Evolutionary conservation across 805 yeast species (phyloP).

Genomic region (Candida jianshihensis): DNA sequence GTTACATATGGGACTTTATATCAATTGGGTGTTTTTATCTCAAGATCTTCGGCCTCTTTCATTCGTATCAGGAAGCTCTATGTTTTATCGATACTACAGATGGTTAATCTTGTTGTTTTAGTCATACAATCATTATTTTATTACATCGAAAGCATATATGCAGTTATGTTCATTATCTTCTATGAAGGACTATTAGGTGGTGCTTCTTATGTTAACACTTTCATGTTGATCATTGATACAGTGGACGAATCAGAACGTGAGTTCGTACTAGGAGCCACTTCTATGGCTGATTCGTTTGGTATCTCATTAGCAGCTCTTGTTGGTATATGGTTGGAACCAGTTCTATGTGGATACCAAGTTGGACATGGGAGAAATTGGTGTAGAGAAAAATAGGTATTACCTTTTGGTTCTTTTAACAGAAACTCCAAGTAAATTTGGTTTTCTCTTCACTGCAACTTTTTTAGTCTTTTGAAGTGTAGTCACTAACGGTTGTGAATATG

Average conservation of each 20-base stretch:
- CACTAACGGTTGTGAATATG: conserved; percentile 12
- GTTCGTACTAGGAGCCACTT: conserved; percentile 77
- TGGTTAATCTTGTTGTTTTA: conserved; percentile 51
- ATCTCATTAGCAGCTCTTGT: conserved; percentile 73
- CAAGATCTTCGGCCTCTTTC: conserved; percentile 74
- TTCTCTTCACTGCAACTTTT: conserved; percentile 12
- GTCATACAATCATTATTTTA: conserved; percentile 58
- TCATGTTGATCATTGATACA: conserved; percentile 63
- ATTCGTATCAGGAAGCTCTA: conserved; percentile 54
- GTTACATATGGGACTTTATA: conserved; percentile 87
- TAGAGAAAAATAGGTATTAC: conserved; percentile 25
- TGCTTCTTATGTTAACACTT: conserved; percentile 83
- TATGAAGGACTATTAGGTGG: conserved; percentile 94
- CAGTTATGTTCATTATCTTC: conserved; percentile 55
- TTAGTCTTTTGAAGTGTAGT: conserved; percentile 2
- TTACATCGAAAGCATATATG: conserved; percentile 52
- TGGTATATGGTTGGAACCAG: conserved; percentile 68
- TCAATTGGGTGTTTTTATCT: conserved; percentile 87
- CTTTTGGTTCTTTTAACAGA: conserved; percentile 6
- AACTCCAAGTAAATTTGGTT: conserved; percentile 13
- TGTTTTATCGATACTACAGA: conserved; percentile 60
- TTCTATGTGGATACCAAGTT: conserved; percentile 66
- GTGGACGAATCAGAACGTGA: conserved; percentile 49
- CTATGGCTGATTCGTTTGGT: conserved; percentile 81
- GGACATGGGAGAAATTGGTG: conserved; percentile 79